Base-by-base conservation (phyloP, 2,329 filamentous ascomycete species). In the Ophiostoma quercus region DNA sequence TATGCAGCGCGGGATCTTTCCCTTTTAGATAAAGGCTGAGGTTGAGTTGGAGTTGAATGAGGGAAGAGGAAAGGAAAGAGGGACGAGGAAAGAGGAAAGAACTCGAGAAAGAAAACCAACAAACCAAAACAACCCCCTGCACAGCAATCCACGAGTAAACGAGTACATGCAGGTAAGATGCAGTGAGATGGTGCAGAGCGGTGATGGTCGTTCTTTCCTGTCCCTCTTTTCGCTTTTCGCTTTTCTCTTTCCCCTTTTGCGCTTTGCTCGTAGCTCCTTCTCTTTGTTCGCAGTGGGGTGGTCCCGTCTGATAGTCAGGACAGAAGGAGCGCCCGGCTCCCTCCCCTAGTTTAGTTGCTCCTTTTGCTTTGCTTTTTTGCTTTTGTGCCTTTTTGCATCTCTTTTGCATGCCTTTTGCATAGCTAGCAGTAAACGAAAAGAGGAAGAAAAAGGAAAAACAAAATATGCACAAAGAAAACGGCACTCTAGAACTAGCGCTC, bases 1-100 rank as follows among this genome's bases (percentile, higher is more conserved):
- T 47, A 22, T 41, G 25, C 62, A 66, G 68, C 68, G 68, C 68
- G 68, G 68, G 62, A 69, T 69, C 68, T 69, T 69, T 66, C 68
- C 68, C 39, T 47, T 69, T 69, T 39, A 57, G 62, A 41, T 29
- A 47, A 16, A 47, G 43, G 16, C 43, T 47, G 43, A n/a, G 19
- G 43, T 5, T n/a, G 5, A 41, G 11, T 41, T 41, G 39, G 39
- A 12, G 39, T 41, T 14, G 12, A 12, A 3, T 41, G 39, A 14
- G 9, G 19, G 14, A 16, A 47, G 43, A 47, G 3, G 11, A 16
- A 19, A 19, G 19, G 47, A 12, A 14, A 54, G 47, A 11, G 16
- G 19, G 11, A 22, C 9, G 14, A 22, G 19, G 47, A 57, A 57
- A 54, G 51, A 54, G 11, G n/a, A 7, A 22, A 9, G 51, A 14